These are phyloP conservation scores for Myrica gale DNA, from an alignment of 306 rosid genomes.

Conservation along the genomic window DNA sequence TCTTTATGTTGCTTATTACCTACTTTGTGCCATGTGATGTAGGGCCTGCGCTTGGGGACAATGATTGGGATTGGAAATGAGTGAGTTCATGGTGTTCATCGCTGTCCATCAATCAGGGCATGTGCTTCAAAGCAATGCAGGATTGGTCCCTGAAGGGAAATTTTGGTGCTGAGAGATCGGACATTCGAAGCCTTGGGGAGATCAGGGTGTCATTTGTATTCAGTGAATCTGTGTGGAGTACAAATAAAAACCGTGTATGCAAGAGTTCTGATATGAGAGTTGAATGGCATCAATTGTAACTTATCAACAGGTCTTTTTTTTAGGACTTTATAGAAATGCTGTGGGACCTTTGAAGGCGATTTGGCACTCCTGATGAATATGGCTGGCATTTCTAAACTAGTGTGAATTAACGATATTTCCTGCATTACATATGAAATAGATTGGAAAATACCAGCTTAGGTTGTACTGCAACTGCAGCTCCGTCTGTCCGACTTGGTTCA, in stretches of 20 bases:
- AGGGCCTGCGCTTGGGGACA: slow-evolving; percentile 99
- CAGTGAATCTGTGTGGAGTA: slow-evolving; percentile 40
- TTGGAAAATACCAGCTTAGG: background rate
- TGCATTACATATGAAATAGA: slow-evolving; percentile 11
- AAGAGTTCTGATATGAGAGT: slow-evolving; percentile 37
- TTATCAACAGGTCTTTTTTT: slow-evolving; percentile 23
- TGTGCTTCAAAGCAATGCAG: slow-evolving; percentile 32
- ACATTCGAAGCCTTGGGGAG: slow-evolving; percentile 36
- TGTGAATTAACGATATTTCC: background rate
- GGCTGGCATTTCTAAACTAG: slow-evolving; percentile 17
- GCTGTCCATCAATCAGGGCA: slow-evolving; percentile 19
- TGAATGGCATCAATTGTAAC: slow-evolving; percentile 33
- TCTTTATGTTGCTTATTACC: background rate
- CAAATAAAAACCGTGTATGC: slow-evolving; percentile 43
- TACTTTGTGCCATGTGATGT: slow-evolving; percentile 28
- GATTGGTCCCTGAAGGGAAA: slow-evolving; percentile 36
- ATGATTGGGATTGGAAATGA: slow-evolving; percentile 38
- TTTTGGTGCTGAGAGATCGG: slow-evolving; percentile 36
- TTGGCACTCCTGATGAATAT: slow-evolving; percentile 25
- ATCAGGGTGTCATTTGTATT: slow-evolving; percentile 37
- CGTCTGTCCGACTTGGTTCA: too few relatives aligned
- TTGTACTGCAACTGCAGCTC: background rate
- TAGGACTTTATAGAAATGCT: slow-evolving; percentile 31
- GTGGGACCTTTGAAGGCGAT: slow-evolving; percentile 33
- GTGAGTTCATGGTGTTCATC: slow-evolving; percentile 23